Conservation (phyloP, 768 basidiomycete genomes). For the Rhizopogon vinicolor region DNA sequence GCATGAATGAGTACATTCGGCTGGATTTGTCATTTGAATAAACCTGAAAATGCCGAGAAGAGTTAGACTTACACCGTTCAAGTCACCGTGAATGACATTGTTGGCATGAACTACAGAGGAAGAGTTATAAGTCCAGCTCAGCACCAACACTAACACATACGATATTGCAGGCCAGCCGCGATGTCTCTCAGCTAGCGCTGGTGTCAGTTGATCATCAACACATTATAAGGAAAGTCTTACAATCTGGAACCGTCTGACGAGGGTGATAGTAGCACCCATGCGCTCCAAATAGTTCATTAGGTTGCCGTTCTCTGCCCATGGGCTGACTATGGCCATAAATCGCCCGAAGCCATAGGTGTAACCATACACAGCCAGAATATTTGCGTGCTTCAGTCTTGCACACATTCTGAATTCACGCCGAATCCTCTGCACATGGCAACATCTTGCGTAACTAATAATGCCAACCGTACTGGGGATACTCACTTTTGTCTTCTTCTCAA, state of each 20-base stretch:
- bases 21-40: no score
- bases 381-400: conserved; percentile 12
- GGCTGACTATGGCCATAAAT: conserved; percentile 17
- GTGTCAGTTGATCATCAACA: no score
- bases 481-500: neutral
- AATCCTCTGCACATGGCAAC: conserved; percentile 6
- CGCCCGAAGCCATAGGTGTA: conserved; percentile 14
- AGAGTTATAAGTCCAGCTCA: neutral
- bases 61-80: conserved; percentile 2
- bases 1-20: no score
- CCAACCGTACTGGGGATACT: neutral
- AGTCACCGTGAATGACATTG: conserved; percentile 2
- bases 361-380: conserved; percentile 16
- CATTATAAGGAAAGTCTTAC: conserved; percentile 3
- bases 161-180: no score
- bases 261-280: neutral
- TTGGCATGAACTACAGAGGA: neutral
- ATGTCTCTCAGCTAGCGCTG: no score
- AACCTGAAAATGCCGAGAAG: no score
- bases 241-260: conserved; percentile 9
- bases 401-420: conserved; percentile 17
- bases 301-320: conserved; percentile 14
- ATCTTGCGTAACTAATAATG: no score
- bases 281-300: conserved; percentile 11
- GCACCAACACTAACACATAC: neutral